Evolutionary conservation across 1,284 basidiomycete species (phyloP).

Genomic region (Trichosporon sp.): DNA sequence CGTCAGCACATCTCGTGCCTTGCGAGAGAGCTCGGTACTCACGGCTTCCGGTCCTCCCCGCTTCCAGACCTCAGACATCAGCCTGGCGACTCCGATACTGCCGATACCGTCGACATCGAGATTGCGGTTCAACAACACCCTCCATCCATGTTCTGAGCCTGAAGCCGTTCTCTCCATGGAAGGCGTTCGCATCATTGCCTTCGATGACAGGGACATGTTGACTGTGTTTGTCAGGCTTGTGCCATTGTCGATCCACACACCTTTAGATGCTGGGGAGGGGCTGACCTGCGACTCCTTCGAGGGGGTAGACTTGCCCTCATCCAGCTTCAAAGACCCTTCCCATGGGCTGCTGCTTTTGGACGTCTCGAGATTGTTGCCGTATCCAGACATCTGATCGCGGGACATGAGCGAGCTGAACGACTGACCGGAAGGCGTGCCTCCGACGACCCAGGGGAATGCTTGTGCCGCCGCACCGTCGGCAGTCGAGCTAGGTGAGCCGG

Average conservation of each 20-base stretch:
- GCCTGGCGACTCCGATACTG: constrained; percentile 26
- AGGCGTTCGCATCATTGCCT: neutral
- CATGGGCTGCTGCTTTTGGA: neutral
- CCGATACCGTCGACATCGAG: constrained; percentile 43
- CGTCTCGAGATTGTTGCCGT: neutral
- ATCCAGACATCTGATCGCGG: neutral
- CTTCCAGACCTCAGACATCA: constrained; percentile 42
- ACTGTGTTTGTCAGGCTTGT: neutral
- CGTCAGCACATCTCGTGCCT: neutral
- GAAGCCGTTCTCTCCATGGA: constrained; percentile 9
- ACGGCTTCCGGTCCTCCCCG: constrained; percentile 39
- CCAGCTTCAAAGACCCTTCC: neutral
- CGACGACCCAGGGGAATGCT: constrained; percentile 21
- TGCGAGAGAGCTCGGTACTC: constrained; percentile 11
- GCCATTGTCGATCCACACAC: neutral
- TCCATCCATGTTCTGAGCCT: constrained; percentile 19
- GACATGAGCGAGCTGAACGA: neutral
- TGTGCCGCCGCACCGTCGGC: constrained; percentile 4
- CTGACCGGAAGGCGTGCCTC: neutral
- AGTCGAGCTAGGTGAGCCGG: neutral
- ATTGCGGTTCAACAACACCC: constrained; percentile 30
- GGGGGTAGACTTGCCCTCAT: neutral
- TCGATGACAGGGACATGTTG: neutral
- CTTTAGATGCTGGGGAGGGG: neutral
- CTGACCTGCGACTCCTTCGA: neutral